A percentile compares a stretch with the other conserved stretches of the same genome.
Conservation (phyloP, 1,139 yeast genomes). For the Meyerozyma athensensis region DNA sequence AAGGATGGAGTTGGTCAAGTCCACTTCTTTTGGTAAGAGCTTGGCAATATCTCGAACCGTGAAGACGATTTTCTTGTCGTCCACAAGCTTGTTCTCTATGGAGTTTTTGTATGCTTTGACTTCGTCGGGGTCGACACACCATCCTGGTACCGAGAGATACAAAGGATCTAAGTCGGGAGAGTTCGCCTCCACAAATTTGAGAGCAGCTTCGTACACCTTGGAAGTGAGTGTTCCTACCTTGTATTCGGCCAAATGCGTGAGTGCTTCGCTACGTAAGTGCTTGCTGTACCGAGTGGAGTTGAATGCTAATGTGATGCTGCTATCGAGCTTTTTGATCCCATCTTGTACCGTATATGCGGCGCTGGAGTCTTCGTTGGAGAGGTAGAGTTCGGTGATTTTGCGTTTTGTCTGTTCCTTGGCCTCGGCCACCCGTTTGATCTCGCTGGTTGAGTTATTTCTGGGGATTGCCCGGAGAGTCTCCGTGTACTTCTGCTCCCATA, state of each 20-base stretch:
- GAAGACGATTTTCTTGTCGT: constrained; percentile 39
- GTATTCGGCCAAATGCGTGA: constrained; percentile 59
- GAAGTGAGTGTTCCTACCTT: constrained; percentile 71
- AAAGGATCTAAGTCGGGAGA: constrained; percentile 39
- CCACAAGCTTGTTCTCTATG: constrained; percentile 35
- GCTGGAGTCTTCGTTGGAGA: constrained; percentile 24
- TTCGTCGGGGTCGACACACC: constrained; percentile 40
- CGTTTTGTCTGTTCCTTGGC: constrained; percentile 59
- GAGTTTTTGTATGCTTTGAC: constrained; percentile 22
- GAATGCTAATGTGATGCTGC: constrained; percentile 52
- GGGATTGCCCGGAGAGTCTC: constrained; percentile 50
- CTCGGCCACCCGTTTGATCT: constrained; percentile 59
- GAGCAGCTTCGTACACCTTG: constrained; percentile 55
- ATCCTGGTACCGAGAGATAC: constrained; percentile 30
- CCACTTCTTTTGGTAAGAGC: constrained; percentile 39
- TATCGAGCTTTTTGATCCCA: constrained; percentile 41
- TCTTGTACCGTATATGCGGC: constrained; percentile 27
- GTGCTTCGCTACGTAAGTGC: constrained; percentile 57
- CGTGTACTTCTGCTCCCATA: constrained; percentile 53
- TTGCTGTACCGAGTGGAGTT: constrained; percentile 67
- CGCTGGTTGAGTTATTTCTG: constrained; percentile 47
- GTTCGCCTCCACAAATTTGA: constrained; percentile 54
- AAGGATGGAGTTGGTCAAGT: constrained; percentile 47
- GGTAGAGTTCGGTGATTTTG: constrained; percentile 35
- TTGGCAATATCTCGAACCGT: constrained; percentile 51